phyloP scores from a whole-genome alignment of 2,329 filamentous ascomycete genomes.

The Nothomitra cinnamomea region DNA sequence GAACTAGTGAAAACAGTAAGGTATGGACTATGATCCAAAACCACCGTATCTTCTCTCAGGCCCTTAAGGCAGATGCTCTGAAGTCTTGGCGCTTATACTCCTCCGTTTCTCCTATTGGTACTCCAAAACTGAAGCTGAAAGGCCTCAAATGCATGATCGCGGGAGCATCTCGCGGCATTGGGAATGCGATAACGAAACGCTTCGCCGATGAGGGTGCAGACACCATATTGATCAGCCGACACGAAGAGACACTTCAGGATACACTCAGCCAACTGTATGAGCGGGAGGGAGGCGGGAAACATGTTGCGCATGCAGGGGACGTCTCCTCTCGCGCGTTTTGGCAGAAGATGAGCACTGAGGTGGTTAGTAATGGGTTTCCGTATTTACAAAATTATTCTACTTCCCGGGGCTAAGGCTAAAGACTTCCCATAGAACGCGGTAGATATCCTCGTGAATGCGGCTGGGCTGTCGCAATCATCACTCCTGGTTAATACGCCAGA shows the following conservation, averaged over 20 bases:
- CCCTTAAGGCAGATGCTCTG: too few relatives aligned
- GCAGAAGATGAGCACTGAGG: slow-evolving; percentile 14
- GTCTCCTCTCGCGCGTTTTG: slow-evolving; percentile 13
- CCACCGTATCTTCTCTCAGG: too few relatives aligned
- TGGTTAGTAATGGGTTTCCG: slow-evolving; percentile 16
- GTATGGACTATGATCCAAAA: too few relatives aligned
- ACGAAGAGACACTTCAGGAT: slow-evolving; percentile 25
- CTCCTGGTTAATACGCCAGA: slow-evolving; percentile 40
- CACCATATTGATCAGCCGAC: slow-evolving; percentile 39
- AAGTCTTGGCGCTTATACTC: neutral
- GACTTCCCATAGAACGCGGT: slow-evolving; percentile 18
- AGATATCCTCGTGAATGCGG: slow-evolving; percentile 60
- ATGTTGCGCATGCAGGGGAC: slow-evolving; percentile 11
- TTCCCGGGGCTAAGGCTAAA: neutral
- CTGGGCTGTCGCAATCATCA: slow-evolving; percentile 50
- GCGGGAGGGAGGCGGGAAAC: slow-evolving; percentile 12
- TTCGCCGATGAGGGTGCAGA: slow-evolving; percentile 45
- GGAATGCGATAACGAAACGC: slow-evolving; percentile 45
- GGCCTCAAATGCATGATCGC: slow-evolving; percentile 38
- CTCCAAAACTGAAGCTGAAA: neutral
- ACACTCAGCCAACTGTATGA: slow-evolving; percentile 26
- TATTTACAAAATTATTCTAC: neutral
- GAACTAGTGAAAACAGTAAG: too few relatives aligned
- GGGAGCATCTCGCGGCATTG: slow-evolving; percentile 55
- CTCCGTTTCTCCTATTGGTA: neutral